Evolutionary conservation across 2,329 filamentous ascomycete genomes (phyloP).

Genomic region (Coleophoma eucalyptorum): DNA sequence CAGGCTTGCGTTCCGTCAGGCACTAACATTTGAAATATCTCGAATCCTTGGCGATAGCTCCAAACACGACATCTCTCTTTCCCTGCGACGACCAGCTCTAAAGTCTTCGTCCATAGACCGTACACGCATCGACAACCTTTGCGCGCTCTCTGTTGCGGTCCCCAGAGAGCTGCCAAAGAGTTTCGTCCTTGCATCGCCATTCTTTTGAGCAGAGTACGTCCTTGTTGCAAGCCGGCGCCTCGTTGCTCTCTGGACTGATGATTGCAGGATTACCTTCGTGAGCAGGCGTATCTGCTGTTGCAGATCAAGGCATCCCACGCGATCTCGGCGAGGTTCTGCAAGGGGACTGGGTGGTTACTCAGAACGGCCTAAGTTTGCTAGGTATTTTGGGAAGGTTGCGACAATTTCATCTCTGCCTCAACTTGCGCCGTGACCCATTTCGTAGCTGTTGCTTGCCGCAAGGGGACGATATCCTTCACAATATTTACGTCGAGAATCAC

Average conservation of each 20-base stretch:
- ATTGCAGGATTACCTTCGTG: slow-evolving; percentile 11
- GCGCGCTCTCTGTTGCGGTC: slow-evolving; percentile 24
- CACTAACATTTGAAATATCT: slow-evolving; percentile 9
- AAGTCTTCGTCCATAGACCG: slow-evolving; percentile 11
- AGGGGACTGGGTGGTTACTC: slow-evolving; percentile 6
- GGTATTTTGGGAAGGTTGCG: not conserved
- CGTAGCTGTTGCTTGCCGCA: too few relatives aligned
- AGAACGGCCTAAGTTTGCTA: too few relatives aligned
- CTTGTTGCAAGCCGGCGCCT: slow-evolving; percentile 13
- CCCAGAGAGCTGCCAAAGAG: slow-evolving; percentile 26
- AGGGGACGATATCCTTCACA: too few relatives aligned
- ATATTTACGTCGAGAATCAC: not conserved
- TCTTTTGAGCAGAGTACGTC: slow-evolving; percentile 24
- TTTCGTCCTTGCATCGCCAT: slow-evolving; percentile 24
- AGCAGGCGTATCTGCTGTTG: too few relatives aligned
- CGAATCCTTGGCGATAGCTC: slow-evolving; percentile 5
- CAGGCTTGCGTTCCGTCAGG: slow-evolving; percentile 2
- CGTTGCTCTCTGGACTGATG: slow-evolving; percentile 23
- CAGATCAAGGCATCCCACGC: slow-evolving; percentile 1
- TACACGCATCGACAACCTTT: slow-evolving; percentile 25
- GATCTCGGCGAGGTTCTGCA: slow-evolving; percentile 12
- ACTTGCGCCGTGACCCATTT: not conserved
- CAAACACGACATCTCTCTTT: slow-evolving; percentile 11
- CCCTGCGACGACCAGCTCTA: slow-evolving; percentile 12
- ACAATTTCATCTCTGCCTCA: slow-evolving; percentile 10